Percentiles rank a stretch among this genome's conserved stretches.
These are phyloP conservation scores for Pythium monospermum DNA, from an alignment of 352 stramenopile genomes.

Conservation along the genomic window DNA sequence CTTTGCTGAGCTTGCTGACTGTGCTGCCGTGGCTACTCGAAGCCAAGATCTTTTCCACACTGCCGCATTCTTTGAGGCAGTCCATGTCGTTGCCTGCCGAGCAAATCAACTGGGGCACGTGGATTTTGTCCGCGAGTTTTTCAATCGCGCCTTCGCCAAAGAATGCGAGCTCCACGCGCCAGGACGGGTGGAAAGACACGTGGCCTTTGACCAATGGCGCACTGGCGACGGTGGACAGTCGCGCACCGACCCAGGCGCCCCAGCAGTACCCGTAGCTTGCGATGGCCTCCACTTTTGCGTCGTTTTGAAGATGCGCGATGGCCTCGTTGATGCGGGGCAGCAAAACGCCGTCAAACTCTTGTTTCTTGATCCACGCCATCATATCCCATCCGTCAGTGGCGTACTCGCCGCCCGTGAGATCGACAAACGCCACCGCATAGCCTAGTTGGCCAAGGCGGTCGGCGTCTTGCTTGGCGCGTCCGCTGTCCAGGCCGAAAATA, in stretches of 20 bases:
- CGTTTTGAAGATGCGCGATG: constrained; percentile 25
- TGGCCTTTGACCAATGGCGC: constrained; percentile 19
- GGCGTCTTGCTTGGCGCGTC: constrained; percentile 44
- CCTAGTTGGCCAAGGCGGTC: constrained; percentile 37
- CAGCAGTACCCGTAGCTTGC: constrained; percentile 29
- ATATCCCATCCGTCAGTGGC: constrained; percentile 17
- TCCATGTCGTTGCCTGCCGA: constrained; percentile 31
- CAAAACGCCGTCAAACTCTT: constrained; percentile 17
- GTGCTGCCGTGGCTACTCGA: background rate
- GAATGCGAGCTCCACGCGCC: constrained; percentile 29
- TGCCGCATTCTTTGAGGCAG: constrained; percentile 24
- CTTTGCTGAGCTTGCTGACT: constrained; percentile 10
- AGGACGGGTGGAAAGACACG: constrained; percentile 28
- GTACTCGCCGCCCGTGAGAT: constrained; percentile 31
- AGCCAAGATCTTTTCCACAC: constrained; percentile 38
- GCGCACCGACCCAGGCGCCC: constrained; percentile 24
- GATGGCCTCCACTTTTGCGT: constrained; percentile 21
- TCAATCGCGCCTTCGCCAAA: constrained; percentile 27
- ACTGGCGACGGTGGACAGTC: constrained; percentile 10
- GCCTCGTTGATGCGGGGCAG: constrained; percentile 20
- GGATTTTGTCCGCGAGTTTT: constrained; percentile 33
- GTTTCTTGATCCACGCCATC: constrained; percentile 12
- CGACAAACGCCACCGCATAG: constrained; percentile 43
- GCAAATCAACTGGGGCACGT: constrained; percentile 38
- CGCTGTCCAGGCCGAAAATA: constrained; percentile 46